Evolutionary conservation across 169 alveolate genomes (phyloP).

Genomic region (Eimeria maxima): DNA sequence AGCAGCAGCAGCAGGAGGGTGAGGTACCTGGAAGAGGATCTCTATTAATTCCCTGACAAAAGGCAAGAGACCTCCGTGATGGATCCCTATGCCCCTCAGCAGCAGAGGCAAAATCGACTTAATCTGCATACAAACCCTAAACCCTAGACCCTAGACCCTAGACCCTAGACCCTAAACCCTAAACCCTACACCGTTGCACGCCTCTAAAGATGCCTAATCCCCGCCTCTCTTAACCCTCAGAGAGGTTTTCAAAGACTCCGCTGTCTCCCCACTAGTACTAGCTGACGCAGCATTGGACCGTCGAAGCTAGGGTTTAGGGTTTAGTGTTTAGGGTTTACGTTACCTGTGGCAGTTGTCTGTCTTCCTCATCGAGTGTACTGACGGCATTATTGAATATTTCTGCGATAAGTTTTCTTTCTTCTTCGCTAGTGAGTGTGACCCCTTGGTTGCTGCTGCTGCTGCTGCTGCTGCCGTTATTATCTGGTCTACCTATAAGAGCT

Average conservation of each 20-base stretch:
- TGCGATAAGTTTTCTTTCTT: constrained; percentile 95
- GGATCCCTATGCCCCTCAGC: constrained; percentile 95
- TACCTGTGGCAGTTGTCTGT: constrained; percentile 84
- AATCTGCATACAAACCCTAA: constrained; percentile 45
- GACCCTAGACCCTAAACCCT: constrained; percentile 38
- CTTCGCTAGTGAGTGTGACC: constrained; percentile 89
- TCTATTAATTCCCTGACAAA: constrained; percentile 91
- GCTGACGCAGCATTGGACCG: not conserved
- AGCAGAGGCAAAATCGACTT: constrained; percentile 79
- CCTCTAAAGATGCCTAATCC: too few species aligned
- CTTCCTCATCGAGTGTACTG: constrained; percentile 97
- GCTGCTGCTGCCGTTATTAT: constrained; percentile 34
- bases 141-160: constrained; percentile 47
- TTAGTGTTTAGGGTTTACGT: not conserved
- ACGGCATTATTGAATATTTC: constrained; percentile 98
- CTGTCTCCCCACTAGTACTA: too few species aligned
- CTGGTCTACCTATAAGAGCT: constrained; percentile 90
- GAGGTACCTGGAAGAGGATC: constrained; percentile 95
- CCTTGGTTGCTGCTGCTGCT: not conserved
- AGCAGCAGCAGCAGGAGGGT: constrained; percentile 90
- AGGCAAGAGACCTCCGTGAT: constrained; percentile 97
- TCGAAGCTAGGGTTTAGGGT: not conserved
- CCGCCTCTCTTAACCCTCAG: too few species aligned
- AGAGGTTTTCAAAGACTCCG: too few species aligned
- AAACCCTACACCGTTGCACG: constrained; percentile 23